Evolutionary conservation across 176 grass and related monocot species (phyloP), one percentile per base, ranked within the genome.

Genomic region (Saccharum officinarum): DNA sequence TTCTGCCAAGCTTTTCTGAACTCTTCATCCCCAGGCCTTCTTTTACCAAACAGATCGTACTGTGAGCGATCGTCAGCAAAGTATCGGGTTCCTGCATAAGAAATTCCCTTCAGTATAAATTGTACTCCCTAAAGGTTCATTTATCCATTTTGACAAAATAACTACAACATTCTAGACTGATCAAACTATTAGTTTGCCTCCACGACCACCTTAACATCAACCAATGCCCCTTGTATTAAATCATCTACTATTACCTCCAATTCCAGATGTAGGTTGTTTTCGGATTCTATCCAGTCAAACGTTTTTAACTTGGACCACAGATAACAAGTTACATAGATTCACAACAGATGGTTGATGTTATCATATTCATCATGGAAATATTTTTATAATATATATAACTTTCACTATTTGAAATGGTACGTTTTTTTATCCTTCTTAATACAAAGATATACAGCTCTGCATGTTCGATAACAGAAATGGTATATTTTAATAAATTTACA

Each of bases 1-100:
- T 96, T 81, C 52, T 83, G 66, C 93, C 93, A 99, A 26, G 91
- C 90, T 91, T 96, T 94, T 84, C 93, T 90, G 73, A 99, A 99
- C 64, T 92, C 92, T 84, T 92, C 83, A 89, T 95, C 84, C 5
- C 93, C 97, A 18, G 92, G 93, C 67, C 87, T 91, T 94, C 84
- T 86, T 85, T 86, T 89, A 83, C 93, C 88, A 83, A 99, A 99
- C 46, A 99, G 75, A 69, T 96, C 75, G 34, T 96, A 99, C 71
- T 77, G 61, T 39, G 86, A 80, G 2, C 61, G 80, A 36, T 96
- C 78, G 33, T 83, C 69, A 84, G 81, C 81, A 87, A 95, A 95
- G 67, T 80, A 91, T 75, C 92, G 81, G 67, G 62, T 82, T 84
- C 82, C 89, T 98, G 88, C 49, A 70, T 17, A 82, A 79, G 2